phyloP scores from a whole-genome alignment of 2,329 filamentous ascomycete genomes.

The Arthrinium puccinioides region DNA sequence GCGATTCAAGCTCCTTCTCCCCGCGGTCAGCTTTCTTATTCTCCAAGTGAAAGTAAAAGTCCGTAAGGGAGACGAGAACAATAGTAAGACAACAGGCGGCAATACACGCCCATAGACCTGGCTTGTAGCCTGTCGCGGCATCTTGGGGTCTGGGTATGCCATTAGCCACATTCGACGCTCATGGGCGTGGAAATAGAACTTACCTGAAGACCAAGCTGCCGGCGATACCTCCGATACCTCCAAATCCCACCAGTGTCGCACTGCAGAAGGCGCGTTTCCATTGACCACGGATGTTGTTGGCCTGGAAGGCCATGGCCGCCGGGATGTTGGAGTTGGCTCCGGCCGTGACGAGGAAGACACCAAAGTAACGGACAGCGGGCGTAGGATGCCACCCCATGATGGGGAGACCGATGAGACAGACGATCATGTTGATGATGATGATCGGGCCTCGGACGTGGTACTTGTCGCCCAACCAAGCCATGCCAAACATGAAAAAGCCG shows the following conservation, averaged over 20 bases:
- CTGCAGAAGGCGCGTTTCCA: slow-evolving; percentile 78
- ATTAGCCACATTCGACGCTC: background rate
- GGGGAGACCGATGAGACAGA: slow-evolving; percentile 61
- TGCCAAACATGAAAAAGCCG: slow-evolving; percentile 52
- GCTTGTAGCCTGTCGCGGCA: slow-evolving; percentile 40
- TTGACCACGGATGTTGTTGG: slow-evolving; percentile 79
- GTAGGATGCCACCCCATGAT: slow-evolving; percentile 62
- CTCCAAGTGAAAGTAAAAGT: slow-evolving; percentile 31
- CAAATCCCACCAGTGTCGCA: slow-evolving; percentile 67
- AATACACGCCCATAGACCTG: slow-evolving; percentile 49
- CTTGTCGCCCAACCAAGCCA: slow-evolving; percentile 59
- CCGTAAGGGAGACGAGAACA: slow-evolving; percentile 34
- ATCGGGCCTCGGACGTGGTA: slow-evolving; percentile 60
- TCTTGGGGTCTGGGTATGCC: slow-evolving; percentile 31
- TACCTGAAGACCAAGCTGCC: slow-evolving; percentile 59
- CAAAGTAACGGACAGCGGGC: slow-evolving; percentile 58
- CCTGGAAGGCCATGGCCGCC: slow-evolving; percentile 68
- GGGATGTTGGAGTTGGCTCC: slow-evolving; percentile 75
- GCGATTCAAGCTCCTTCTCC: slow-evolving; percentile 42
- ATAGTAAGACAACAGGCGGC: slow-evolving; percentile 39
- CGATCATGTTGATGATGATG: slow-evolving; percentile 56
- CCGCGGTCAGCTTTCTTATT: slow-evolving; percentile 46
- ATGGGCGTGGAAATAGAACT: background rate
- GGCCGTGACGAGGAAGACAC: slow-evolving; percentile 68
- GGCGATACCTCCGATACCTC: slow-evolving; percentile 69